Evolutionary conservation across 2,329 filamentous ascomycete species (phyloP).

Genomic region (Pyricularia grisea): DNA sequence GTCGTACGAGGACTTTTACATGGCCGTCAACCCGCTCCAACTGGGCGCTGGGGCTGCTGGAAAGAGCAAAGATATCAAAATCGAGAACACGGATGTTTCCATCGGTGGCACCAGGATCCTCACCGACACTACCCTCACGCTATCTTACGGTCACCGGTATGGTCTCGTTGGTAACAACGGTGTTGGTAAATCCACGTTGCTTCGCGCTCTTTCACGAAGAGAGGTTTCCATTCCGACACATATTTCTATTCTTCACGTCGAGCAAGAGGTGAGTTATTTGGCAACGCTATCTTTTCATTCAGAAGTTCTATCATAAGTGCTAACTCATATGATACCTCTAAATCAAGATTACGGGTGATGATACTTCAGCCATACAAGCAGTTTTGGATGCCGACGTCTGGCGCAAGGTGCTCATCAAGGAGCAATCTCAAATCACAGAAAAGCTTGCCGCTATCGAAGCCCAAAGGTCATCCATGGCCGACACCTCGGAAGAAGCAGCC

Average conservation of each 20-base stretch:
- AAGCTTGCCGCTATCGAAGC: slow-evolving; percentile 69
- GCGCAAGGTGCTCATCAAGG: slow-evolving; percentile 86
- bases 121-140: slow-evolving; percentile 79
- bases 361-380: slow-evolving; percentile 88
- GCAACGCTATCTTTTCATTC: neutral
- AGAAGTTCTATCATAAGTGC: neutral
- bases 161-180: slow-evolving; percentile 98
- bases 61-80: slow-evolving; percentile 98
- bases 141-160: slow-evolving; percentile 89
- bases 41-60: slow-evolving; percentile 59
- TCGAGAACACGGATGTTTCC: slow-evolving; percentile 91
- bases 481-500: slow-evolving; percentile 83
- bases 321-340: neutral
- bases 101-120: slow-evolving; percentile 85
- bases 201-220: slow-evolving; percentile 83
- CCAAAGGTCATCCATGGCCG: slow-evolving; percentile 71
- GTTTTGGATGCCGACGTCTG: slow-evolving; percentile 97
- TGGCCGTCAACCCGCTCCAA: slow-evolving; percentile 96
- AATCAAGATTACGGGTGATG: slow-evolving; percentile 76
- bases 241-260: slow-evolving; percentile 97
- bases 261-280: slow-evolving; percentile 71
- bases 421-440: slow-evolving; percentile 76
- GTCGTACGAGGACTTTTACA: slow-evolving; percentile 99
- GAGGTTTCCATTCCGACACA: slow-evolving; percentile 92
- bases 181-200: slow-evolving; percentile 94